Percentiles rank a stretch among this genome's conserved stretches.
phyloP scores from a whole-genome alignment of 768 basidiomycete species.

The Pleurotus giganteus region DNA sequence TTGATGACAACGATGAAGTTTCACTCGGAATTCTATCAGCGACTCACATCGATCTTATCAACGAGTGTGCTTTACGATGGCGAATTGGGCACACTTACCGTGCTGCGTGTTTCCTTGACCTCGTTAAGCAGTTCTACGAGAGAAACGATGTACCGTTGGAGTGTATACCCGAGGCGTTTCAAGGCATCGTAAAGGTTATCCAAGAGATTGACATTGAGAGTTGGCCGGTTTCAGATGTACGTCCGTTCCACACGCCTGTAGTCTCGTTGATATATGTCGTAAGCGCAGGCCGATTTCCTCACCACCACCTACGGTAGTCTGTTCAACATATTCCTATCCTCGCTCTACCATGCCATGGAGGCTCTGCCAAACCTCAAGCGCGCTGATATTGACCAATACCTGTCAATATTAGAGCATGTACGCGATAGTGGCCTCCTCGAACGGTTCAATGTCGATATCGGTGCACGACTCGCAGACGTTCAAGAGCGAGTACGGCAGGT shows the following conservation, averaged over 20 bases:
- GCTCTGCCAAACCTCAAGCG: conserved; percentile 69
- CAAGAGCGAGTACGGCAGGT: conserved; percentile 62
- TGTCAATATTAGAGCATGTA: conserved; percentile 69
- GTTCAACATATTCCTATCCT: conserved; percentile 85
- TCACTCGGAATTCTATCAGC: conserved; percentile 86
- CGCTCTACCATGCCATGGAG: conserved; percentile 83
- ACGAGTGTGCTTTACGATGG: conserved; percentile 89
- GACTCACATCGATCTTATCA: conserved; percentile 77
- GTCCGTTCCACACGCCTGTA: conserved; percentile 27
- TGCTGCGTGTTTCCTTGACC: conserved; percentile 76
- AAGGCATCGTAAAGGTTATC: conserved; percentile 66
- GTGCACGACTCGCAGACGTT: conserved; percentile 64
- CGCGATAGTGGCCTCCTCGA: conserved; percentile 68
- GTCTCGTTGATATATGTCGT: neutral
- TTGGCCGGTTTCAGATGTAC: conserved; percentile 83
- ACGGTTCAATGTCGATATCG: conserved; percentile 72
- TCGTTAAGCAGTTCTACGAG: conserved; percentile 86
- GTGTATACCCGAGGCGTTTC: conserved; percentile 89
- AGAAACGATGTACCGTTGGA: conserved; percentile 90
- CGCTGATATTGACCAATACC: conserved; percentile 62
- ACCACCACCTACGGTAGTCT: conserved; percentile 66
- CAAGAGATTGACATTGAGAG: conserved; percentile 67
- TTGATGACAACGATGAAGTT: conserved; percentile 95
- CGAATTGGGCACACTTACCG: conserved; percentile 79
- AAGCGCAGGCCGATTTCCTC: conserved; percentile 61